Evolutionary conservation across 768 basidiomycete genomes (phyloP).

Genomic region (Boletus subparvulus): DNA sequence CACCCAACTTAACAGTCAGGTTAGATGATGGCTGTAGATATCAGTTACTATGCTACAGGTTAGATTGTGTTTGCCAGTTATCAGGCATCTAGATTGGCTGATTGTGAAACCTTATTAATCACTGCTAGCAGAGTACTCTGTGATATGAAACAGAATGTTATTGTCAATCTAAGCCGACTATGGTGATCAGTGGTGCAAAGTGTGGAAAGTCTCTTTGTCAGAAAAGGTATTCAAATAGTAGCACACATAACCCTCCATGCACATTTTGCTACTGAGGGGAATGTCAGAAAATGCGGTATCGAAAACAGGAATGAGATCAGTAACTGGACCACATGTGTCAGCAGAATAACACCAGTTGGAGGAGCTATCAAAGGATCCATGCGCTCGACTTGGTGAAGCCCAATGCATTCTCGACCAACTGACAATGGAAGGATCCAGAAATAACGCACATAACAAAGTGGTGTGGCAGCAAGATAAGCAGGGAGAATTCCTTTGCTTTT

Average conservation of each 20-base stretch:
- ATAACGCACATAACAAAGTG: background rate
- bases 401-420: background rate
- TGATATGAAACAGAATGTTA: too few species aligned
- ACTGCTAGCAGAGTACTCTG: too few species aligned
- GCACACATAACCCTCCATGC: background rate
- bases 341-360: background rate
- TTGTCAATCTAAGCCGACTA: background rate
- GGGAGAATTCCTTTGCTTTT: background rate
- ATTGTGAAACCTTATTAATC: too few species aligned
- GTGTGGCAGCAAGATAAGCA: background rate
- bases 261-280: background rate
- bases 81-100: too few species aligned
- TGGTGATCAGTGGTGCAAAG: background rate
- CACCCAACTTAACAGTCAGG: too few species aligned
- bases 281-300: background rate
- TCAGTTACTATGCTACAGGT: too few species aligned
- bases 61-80: too few species aligned
- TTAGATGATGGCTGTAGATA: too few species aligned
- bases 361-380: background rate
- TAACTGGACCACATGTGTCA: background rate
- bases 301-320: background rate
- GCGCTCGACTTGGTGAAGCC: background rate
- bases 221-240: background rate
- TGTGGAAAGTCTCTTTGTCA: background rate
- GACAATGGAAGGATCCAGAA: background rate